These are phyloP conservation scores for Globisporangium abappressorium DNA, from an alignment of 352 stramenopile genomes.

Conservation along the genomic window DNA sequence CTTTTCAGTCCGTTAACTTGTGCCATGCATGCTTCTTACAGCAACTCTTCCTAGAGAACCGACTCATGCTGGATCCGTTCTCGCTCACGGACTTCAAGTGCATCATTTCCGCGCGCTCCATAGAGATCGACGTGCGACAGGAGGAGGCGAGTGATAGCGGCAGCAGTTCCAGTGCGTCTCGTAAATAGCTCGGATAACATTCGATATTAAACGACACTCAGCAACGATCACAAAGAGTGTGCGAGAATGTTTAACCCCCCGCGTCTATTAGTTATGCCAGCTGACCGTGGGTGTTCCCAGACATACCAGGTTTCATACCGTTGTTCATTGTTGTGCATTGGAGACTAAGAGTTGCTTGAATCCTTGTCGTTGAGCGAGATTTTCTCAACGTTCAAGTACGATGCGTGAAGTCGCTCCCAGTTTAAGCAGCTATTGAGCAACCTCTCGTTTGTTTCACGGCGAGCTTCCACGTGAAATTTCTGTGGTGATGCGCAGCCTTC, in stretches of 20 bases:
- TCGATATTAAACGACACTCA: neutral
- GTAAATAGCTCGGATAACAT: neutral
- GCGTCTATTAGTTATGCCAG: neutral
- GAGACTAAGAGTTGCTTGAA: neutral
- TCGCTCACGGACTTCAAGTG: constrained; percentile 59
- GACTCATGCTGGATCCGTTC: constrained; percentile 54
- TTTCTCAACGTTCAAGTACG: constrained; percentile 29
- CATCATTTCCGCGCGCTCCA: constrained; percentile 28
- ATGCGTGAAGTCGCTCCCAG: constrained; percentile 54
- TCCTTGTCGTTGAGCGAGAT: constrained; percentile 6
- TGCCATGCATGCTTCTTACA: constrained; percentile 4
- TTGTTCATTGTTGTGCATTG: neutral
- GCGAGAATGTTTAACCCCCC: neutral
- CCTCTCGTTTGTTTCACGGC: constrained; percentile 42
- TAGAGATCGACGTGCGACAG: constrained; percentile 44
- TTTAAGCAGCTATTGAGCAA: constrained; percentile 58
- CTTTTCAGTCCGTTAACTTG: too few relatives aligned
- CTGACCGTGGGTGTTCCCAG: neutral
- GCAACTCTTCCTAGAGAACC: constrained; percentile 41
- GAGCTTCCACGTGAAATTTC: constrained; percentile 33
- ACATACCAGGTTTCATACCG: neutral
- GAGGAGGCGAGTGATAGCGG: constrained; percentile 20
- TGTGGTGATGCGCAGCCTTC: neutral
- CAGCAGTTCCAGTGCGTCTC: neutral
- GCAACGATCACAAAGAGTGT: neutral